Evolutionary conservation across 2,329 filamentous ascomycete genomes (phyloP).

Genomic region (Ophiostoma sp.): DNA sequence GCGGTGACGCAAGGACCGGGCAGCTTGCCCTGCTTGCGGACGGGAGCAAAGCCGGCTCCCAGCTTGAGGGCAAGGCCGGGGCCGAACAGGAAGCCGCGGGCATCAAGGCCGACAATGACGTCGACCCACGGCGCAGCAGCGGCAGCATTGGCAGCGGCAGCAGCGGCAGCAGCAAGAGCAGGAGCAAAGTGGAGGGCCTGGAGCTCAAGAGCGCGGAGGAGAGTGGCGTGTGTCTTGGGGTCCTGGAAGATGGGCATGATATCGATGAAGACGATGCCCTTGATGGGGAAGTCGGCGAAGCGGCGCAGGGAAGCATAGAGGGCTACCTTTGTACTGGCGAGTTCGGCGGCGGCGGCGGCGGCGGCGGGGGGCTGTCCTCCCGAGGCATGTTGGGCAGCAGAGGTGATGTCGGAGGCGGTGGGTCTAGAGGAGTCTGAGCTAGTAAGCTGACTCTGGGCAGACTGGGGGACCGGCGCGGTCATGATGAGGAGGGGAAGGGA

Average conservation of each 20-base stretch:
- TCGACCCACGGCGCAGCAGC: conserved; percentile 60
- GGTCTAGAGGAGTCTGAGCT: conserved; percentile 33
- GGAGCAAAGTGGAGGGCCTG: conserved; percentile 60
- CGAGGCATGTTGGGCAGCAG: conserved; percentile 51
- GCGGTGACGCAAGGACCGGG: conserved; percentile 83
- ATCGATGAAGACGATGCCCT: conserved; percentile 93
- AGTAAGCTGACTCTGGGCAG: conserved; percentile 28
- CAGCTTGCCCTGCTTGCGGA: conserved; percentile 92
- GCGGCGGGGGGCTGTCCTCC: conserved; percentile 58
- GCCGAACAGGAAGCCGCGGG: conserved; percentile 91
- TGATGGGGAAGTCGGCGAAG: conserved; percentile 85
- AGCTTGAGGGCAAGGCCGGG: conserved; percentile 79
- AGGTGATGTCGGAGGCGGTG: conserved; percentile 27
- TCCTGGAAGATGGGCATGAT: conserved; percentile 94
- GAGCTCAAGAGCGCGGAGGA: conserved; percentile 80
- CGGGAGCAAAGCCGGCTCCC: conserved; percentile 81
- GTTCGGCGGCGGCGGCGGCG: conserved; percentile 58
- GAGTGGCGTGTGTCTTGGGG: conserved; percentile 63
- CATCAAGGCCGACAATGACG: conserved; percentile 88
- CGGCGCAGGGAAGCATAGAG: conserved; percentile 70
- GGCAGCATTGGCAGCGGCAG: conserved; percentile 32
- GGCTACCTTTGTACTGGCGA: conserved; percentile 64
- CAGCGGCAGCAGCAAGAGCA: conserved; percentile 20
- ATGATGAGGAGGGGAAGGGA: conserved; percentile 32
- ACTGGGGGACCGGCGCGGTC: conserved; percentile 30